phyloP scores from a whole-genome alignment of 2,329 filamentous ascomycete genomes.

The Epichloe baconii region DNA sequence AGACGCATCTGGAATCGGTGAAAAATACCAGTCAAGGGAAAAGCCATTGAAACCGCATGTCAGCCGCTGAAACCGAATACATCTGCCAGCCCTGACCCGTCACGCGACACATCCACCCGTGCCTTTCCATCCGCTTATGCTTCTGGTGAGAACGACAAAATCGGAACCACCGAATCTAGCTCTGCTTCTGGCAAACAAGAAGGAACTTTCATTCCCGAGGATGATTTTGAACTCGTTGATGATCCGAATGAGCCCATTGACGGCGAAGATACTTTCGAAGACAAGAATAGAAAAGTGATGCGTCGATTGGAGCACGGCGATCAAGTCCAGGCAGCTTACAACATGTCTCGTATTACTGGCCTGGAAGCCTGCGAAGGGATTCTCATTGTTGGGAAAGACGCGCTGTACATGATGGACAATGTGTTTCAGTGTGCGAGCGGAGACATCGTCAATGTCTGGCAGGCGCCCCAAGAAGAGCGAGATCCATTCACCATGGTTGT shows the following conservation, averaged over 20 bases:
- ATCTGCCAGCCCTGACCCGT: conserved; percentile 10
- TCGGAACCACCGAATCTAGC: conserved; percentile 12
- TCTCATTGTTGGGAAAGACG: conserved; percentile 82
- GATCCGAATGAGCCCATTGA: conserved; percentile 79
- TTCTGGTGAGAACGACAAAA: conserved; percentile 10
- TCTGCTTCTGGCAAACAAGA: conserved; percentile 11
- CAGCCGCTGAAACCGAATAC: conserved; percentile 23
- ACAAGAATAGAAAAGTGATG: conserved; percentile 98
- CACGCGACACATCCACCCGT: conserved; percentile 8
- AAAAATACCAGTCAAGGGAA: conserved; percentile 74
- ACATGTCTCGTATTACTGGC: conserved; percentile 86
- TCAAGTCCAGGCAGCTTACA: conserved; percentile 85
- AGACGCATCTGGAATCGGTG: conserved; percentile 53
- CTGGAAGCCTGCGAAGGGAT: conserved; percentile 90
- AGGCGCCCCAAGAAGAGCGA: conserved; percentile 81
- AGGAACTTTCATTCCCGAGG: conserved; percentile 42
- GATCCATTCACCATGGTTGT: conserved; percentile 95
- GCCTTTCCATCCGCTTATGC: conserved; percentile 10
- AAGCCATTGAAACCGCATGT: conserved; percentile 32
- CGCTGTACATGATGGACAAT: conserved; percentile 88
- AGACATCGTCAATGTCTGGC: conserved; percentile 93
- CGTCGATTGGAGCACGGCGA: conserved; percentile 81
- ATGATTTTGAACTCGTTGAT: conserved; percentile 92
- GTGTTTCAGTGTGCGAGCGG: conserved; percentile 92
- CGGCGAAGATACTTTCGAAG: conserved; percentile 66